phyloP scores from a whole-genome alignment of 352 stramenopile species.

The Labyrinthula sp. region DNA sequence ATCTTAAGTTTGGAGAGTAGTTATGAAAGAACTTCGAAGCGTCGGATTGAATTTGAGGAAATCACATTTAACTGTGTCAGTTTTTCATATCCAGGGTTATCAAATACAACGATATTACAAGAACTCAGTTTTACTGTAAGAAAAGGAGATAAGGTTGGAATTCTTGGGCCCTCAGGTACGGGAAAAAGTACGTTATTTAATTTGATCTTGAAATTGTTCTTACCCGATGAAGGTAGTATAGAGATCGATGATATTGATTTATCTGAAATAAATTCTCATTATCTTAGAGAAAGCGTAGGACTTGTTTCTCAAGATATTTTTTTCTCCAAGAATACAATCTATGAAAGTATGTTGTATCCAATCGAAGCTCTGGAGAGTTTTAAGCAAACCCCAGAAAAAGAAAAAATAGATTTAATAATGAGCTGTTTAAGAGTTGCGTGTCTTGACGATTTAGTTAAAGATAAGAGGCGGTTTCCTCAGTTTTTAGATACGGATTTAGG shows the following conservation, averaged over 20 bases:
- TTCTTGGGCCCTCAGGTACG: conserved; percentile 29
- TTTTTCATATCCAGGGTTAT: conserved; percentile 45
- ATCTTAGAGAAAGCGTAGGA: conserved; percentile 42
- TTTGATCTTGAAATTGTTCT: conserved; percentile 28
- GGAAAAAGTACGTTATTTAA: conserved; percentile 32
- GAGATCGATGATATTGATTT: conserved; percentile 1
- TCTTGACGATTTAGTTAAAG: conserved; percentile 22
- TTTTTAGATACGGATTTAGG: conserved; percentile 42
- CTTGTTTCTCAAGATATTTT: conserved; percentile 63
- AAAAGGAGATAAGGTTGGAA: conserved; percentile 32
- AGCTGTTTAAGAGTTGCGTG: conserved; percentile 16
- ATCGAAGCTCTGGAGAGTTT: conserved; percentile 32
- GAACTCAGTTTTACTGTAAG: conserved; percentile 26
- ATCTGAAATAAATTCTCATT: conserved; percentile 27
- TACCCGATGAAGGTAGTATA: conserved; percentile 11
- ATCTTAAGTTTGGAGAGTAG: conserved; percentile 19
- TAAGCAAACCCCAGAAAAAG: background rate
- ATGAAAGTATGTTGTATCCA: conserved; percentile 25
- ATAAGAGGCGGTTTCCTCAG: conserved; percentile 24
- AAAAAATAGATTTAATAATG: conserved; percentile 11
- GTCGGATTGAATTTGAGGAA: no score
- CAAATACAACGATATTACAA: conserved; percentile 23
- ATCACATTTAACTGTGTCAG: conserved; percentile 57
- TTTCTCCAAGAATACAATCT: conserved; percentile 49
- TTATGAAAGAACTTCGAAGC: no score